These are phyloP conservation scores for Ramichloridium luteum DNA, from an alignment of 2,329 filamentous ascomycete genomes.

Conservation along the genomic window DNA sequence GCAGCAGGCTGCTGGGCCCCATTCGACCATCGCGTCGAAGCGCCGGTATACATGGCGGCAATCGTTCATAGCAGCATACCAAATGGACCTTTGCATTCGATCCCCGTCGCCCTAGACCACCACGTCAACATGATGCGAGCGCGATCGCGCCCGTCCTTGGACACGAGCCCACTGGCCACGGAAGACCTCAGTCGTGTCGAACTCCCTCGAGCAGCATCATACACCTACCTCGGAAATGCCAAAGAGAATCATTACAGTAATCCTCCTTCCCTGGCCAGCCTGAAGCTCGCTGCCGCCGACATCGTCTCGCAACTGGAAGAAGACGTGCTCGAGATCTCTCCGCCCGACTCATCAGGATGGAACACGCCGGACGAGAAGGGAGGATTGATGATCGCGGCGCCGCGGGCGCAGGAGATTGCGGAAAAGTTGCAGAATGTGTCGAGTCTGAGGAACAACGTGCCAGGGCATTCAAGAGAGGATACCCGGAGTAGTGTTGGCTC, in stretches of 20 bases:
- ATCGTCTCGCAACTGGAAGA: conserved; percentile 24
- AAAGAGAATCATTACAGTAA: conserved; percentile 19
- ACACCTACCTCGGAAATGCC: conserved; percentile 37
- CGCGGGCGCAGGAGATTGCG: conserved; percentile 21
- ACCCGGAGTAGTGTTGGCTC: conserved; percentile 16
- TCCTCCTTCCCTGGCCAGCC: conserved; percentile 7
- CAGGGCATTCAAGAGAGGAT: conserved; percentile 13
- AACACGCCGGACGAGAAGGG: conserved; percentile 32
- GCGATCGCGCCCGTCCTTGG: too few relatives aligned
- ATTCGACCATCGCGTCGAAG: too few relatives aligned
- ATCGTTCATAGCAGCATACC: too few relatives aligned
- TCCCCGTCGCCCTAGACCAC: too few relatives aligned
- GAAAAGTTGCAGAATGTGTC: conserved; percentile 23
- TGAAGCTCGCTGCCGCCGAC: conserved; percentile 37
- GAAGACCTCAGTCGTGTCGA: conserved; percentile 13
- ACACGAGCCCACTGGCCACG: too few relatives aligned
- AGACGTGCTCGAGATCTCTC: conserved; percentile 23
- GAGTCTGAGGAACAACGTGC: too few relatives aligned
- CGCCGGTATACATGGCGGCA: too few relatives aligned
- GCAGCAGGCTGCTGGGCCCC: too few relatives aligned
- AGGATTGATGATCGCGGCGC: conserved; percentile 10
- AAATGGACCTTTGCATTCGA: too few relatives aligned
- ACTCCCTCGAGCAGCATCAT: conserved; percentile 46
- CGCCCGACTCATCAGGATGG: conserved; percentile 31
- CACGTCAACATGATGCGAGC: too few relatives aligned